Base-by-base conservation (phyloP, 2,329 filamentous ascomycete species). In the Fusarium caatingaense region DNA sequence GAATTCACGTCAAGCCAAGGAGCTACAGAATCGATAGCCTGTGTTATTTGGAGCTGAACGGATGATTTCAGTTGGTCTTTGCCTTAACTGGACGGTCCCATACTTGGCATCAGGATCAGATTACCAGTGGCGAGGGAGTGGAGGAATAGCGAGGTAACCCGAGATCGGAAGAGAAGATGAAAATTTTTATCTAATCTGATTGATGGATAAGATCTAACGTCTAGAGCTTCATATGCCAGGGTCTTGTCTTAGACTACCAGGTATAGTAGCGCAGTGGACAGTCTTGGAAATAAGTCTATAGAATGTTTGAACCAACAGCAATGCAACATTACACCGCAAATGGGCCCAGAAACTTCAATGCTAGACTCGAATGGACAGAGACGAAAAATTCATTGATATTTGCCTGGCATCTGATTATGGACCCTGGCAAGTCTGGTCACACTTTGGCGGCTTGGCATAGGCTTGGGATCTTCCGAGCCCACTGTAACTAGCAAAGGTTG, bases 171-270 rank as follows among this genome's bases (percentile, higher is more conserved):
- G 57, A 45, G 58, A 51, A 63, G 37, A 44, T 54, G 56, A 51
- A 59, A 56, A 42, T 21, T 57, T 71, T 62, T 47, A 72, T 72
- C 69, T 72, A 68, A 72, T 72, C 70, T 66, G 70, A 72, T 72
- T 60, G 60, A 68, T 57, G 57, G 70, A 71, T 72, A 55, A 72
- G 69, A 72, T 72, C 64, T 53, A 60, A 45, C 51, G 46, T 20
- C 54, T 30, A 46, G 37, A 37, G 42, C 58, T 64, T 64, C 42
- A 45, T 55, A 18, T 30, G 10, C 23, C 49, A 41, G 49, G 49
- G 49, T 12, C 34, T 53, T 30, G 27, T 20, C 23, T 40, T n/a
- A 53, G 41, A 25, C 37, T 28, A 41, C 21, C 20, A 25, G 21
- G 41, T 25, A 44, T 16, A 44, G 34, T 37, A 37, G 34, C 34